These are phyloP conservation scores for Schwanniomyces vanrijiae DNA, from an alignment of 805 yeast genomes.

Conservation along the genomic window DNA sequence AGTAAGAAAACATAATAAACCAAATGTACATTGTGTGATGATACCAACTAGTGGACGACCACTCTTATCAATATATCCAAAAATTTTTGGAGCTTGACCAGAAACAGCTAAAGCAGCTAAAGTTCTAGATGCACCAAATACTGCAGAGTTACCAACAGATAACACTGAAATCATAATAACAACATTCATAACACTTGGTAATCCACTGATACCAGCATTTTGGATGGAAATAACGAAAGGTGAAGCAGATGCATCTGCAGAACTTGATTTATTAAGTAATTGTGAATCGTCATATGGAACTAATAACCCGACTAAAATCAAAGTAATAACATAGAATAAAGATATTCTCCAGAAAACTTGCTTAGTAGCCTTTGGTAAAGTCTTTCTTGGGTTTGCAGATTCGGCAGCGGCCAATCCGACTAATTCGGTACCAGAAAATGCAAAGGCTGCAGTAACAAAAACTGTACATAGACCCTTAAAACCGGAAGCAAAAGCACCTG, in stretches of 20 bases:
- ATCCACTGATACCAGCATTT: slow-evolving; percentile 35
- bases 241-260: slow-evolving; percentile 27
- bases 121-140: slow-evolving; percentile 41
- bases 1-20: slow-evolving; percentile 45
- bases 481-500: slow-evolving; percentile 55
- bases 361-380: slow-evolving; percentile 41
- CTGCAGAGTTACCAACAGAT: slow-evolving; percentile 45
- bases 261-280: slow-evolving; percentile 22
- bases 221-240: slow-evolving; percentile 41
- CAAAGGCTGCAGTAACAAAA: slow-evolving; percentile 43
- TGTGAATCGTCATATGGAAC: slow-evolving; percentile 47
- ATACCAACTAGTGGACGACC: slow-evolving; percentile 54
- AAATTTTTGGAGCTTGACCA: slow-evolving; percentile 44
- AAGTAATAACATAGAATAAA: slow-evolving; percentile 44
- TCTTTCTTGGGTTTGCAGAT: slow-evolving; percentile 34
- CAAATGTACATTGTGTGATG: slow-evolving; percentile 36
- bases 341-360: slow-evolving; percentile 44
- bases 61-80: slow-evolving; percentile 47
- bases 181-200: slow-evolving; percentile 40
- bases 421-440: slow-evolving; percentile 42
- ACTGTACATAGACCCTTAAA: slow-evolving; percentile 41
- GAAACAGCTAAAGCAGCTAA: slow-evolving; percentile 46
- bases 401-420: slow-evolving; percentile 44
- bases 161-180: slow-evolving; percentile 41
- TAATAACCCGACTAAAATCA: slow-evolving; percentile 48